Percentiles rank a stretch among this genome's conserved stretches.
phyloP scores from a whole-genome alignment of 148 eudicot species.

The Vaccinium vitisidaea region DNA sequence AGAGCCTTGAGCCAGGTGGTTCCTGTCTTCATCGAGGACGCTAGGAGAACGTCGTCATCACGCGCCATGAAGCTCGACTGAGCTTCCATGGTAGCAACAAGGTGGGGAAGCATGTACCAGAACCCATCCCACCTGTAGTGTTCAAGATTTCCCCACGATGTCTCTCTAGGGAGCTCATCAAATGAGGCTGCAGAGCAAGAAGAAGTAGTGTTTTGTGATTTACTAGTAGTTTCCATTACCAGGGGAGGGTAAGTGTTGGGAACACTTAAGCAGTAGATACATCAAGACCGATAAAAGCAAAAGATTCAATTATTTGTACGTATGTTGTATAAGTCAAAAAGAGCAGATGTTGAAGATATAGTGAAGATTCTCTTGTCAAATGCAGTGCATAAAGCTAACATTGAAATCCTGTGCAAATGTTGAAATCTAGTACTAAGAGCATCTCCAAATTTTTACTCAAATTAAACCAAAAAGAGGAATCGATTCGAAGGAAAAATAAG shows the following conservation, averaged over 20 bases:
- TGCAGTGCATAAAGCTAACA: too few species aligned
- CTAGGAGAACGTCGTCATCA: slow-evolving; percentile 15
- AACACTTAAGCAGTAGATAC: background rate
- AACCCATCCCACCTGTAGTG: slow-evolving; percentile 20
- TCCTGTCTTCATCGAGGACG: slow-evolving; percentile 23
- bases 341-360: background rate
- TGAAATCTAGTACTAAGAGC: too few species aligned
- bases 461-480: too few species aligned
- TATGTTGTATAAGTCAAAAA: background rate
- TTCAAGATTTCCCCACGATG: background rate
- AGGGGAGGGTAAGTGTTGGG: background rate
- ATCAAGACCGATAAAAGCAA: background rate
- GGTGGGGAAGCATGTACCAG: slow-evolving; percentile 5
- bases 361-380: background rate
- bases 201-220: background rate
- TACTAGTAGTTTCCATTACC: background rate
- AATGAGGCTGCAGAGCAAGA: background rate
- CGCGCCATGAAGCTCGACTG: slow-evolving; percentile 15
- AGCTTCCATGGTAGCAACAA: slow-evolving; percentile 9
- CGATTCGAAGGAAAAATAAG: too few species aligned
- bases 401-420: too few species aligned
- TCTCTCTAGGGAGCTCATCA: slow-evolving; percentile 4
- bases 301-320: background rate
- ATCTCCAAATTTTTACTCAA: too few species aligned
- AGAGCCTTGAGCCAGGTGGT: slow-evolving; percentile 19